A percentile compares a stretch with the other conserved stretches of the same genome.
phyloP scores from a whole-genome alignment of 768 basidiomycete genomes.

The Collybiopsis luxurians region DNA sequence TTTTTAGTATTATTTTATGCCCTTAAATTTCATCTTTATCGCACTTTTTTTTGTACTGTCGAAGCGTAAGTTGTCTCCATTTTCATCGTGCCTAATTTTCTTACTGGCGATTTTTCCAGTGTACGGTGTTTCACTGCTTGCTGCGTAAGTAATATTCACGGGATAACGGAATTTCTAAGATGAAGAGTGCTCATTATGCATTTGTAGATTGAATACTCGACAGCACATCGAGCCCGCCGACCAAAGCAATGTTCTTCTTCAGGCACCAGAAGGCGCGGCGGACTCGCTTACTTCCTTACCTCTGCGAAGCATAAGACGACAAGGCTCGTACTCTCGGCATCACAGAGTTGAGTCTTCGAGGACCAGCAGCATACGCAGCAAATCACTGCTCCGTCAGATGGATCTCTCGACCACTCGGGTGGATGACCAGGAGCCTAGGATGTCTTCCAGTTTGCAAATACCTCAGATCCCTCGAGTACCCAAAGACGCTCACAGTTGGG shows the following conservation, averaged over 20 bases:
- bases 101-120: background rate
- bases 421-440: background rate
- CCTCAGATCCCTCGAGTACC: too few relatives aligned
- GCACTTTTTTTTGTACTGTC: background rate
- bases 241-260: background rate
- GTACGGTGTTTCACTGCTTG: background rate
- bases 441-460: too few relatives aligned
- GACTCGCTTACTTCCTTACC: background rate
- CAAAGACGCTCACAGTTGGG: too few relatives aligned
- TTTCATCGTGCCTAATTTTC: background rate
- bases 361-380: background rate
- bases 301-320: background rate
- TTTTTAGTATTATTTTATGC: background rate
- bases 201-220: background rate
- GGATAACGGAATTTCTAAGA: too few relatives aligned
- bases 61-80: background rate
- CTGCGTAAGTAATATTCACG: background rate
- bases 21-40: background rate
- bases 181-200: background rate
- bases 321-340: background rate
- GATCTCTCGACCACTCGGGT: background rate
- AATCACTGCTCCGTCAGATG: background rate
- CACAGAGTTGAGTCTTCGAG: background rate
- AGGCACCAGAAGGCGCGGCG: background rate
- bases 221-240: background rate